phyloP scores from a whole-genome alignment of 2,329 filamentous ascomycete genomes.

The Exophiala sp. region DNA sequence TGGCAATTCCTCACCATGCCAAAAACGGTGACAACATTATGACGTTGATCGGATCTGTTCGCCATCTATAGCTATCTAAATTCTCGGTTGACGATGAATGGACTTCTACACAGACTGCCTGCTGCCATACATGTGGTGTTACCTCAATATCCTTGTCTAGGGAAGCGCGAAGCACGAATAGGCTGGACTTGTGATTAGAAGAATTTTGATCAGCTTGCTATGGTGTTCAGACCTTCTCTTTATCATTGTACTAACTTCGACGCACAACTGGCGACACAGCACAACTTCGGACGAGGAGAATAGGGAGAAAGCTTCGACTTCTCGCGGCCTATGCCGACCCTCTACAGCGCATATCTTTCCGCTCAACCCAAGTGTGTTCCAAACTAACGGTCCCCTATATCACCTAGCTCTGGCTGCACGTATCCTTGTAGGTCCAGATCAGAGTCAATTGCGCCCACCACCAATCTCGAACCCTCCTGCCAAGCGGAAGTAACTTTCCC shows the following conservation, averaged over 20 bases:
- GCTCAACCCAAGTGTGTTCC: slow-evolving; percentile 25
- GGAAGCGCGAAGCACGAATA: too few species aligned
- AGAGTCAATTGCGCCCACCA: slow-evolving; percentile 74
- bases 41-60: slow-evolving; percentile 1
- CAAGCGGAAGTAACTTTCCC: slow-evolving; percentile 68
- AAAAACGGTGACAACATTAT: slow-evolving; percentile 11
- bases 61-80: neutral
- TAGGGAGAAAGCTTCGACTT: neutral
- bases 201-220: too few species aligned
- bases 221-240: too few species aligned
- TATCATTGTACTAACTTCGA: too few species aligned
- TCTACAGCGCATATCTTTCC: too few species aligned
- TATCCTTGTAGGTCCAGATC: slow-evolving; percentile 72
- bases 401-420: slow-evolving; percentile 83
- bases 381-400: slow-evolving; percentile 85
- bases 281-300: too few species aligned
- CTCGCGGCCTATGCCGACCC: neutral
- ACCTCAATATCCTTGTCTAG: too few species aligned
- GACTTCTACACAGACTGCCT: too few species aligned
- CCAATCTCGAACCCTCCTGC: slow-evolving; percentile 58
- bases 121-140: too few species aligned
- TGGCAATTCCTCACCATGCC: slow-evolving; percentile 12
- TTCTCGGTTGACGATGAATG: neutral
- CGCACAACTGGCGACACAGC: too few species aligned
- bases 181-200: too few species aligned